Percentiles rank a stretch among this genome's conserved stretches.
Evolutionary conservation across 257 asterid genomes (phyloP).

Genomic region (Osmanthus fragrans): DNA sequence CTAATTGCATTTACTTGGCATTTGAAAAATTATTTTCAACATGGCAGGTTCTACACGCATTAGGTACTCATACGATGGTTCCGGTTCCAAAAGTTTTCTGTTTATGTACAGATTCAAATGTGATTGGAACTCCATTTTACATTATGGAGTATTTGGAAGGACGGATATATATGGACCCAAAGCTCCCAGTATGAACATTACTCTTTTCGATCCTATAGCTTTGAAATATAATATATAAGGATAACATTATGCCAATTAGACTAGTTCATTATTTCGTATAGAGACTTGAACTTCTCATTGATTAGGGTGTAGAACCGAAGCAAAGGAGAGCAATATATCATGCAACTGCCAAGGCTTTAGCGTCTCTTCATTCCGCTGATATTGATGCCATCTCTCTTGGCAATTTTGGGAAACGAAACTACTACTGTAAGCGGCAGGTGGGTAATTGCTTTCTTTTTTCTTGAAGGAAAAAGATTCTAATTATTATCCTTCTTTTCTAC

Average conservation of each 20-base stretch:
- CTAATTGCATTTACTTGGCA: neutral
- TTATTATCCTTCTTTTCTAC: neutral
- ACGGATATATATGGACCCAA: constrained; percentile 82
- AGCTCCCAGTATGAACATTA: constrained; percentile 62
- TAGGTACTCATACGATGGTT: constrained; percentile 68
- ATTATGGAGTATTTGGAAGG: constrained; percentile 97
- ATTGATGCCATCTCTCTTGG: constrained; percentile 74
- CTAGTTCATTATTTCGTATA: constrained; percentile 7
- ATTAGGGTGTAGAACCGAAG: constrained; percentile 65
- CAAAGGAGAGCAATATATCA: constrained; percentile 67
- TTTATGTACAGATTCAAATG: constrained; percentile 75
- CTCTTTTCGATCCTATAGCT: constrained; percentile 10
- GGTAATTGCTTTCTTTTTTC: constrained; percentile 10
- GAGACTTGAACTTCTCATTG: constrained; percentile 17
- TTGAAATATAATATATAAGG: constrained; percentile 8
- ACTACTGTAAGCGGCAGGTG: constrained; percentile 96
- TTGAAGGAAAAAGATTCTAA: neutral
- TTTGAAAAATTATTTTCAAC: constrained; percentile 17
- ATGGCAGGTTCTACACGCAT: constrained; percentile 80
- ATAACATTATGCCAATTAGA: neutral
- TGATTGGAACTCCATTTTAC: constrained; percentile 94
- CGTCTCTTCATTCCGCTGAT: constrained; percentile 78
- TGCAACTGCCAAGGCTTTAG: constrained; percentile 85
- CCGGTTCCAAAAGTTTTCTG: constrained; percentile 94
- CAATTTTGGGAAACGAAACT: constrained; percentile 65